Evolutionary conservation across 495 filamentous ascomycete species (phyloP).

Genomic region (Hyphodiscus hymeniophilus): DNA sequence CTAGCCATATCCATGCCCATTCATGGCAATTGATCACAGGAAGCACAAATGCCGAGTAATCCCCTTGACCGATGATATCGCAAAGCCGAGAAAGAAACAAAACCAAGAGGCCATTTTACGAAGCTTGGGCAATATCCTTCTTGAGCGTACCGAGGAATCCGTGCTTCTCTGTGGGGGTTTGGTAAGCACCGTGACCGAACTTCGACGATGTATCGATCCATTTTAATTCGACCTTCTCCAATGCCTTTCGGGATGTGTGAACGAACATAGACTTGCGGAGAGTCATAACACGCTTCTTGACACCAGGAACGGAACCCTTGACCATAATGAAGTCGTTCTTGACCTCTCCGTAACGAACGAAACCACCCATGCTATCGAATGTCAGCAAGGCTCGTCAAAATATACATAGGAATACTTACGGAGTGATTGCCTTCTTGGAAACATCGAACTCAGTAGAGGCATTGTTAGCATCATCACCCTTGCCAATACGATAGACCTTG

Average conservation of each 20-base stretch:
- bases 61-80: slow-evolving; percentile 40
- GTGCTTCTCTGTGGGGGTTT: slow-evolving; percentile 96
- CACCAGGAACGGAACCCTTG: slow-evolving; percentile 95
- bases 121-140: slow-evolving; percentile 79
- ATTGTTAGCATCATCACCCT: slow-evolving; percentile 78
- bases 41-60: slow-evolving; percentile 31
- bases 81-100: slow-evolving; percentile 49
- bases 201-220: slow-evolving; percentile 99
- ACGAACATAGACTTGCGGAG: slow-evolving; percentile 98
- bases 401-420: slow-evolving; percentile 51
- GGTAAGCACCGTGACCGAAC: slow-evolving; percentile 99
- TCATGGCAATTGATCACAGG: slow-evolving; percentile 15
- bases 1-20: slow-evolving; percentile 20
- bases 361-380: slow-evolving; percentile 78
- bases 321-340: slow-evolving; percentile 99
- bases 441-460: slow-evolving; percentile 93
- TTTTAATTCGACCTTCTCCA: slow-evolving; percentile 99
- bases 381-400: slow-evolving; percentile 25
- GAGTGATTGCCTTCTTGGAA: slow-evolving; percentile 98
- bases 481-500: slow-evolving; percentile 99
- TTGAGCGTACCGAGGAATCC: slow-evolving; percentile 92
- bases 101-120: slow-evolving; percentile 40
- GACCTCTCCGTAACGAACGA: slow-evolving; percentile 97
- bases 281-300: slow-evolving; percentile 99
- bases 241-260: slow-evolving; percentile 86